Base-by-base conservation (phyloP, 441 rosid species). In the Eruca vesicaria region DNA sequence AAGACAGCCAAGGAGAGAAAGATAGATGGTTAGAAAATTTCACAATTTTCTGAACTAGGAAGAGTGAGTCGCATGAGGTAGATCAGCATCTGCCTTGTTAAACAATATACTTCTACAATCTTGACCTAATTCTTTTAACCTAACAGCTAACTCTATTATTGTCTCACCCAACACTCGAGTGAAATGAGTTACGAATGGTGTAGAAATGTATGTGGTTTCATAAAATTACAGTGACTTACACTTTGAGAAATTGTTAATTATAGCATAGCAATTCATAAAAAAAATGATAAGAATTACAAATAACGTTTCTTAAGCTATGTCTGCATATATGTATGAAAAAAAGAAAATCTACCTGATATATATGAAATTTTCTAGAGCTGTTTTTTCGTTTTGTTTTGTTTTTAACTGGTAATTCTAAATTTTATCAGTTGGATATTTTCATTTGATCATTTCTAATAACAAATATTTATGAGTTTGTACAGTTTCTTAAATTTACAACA, bases 91-190 rank as follows among this genome's bases (percentile, higher is more conserved):
- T 71, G 6, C 9, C 48, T 62, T 45, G 15, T 45, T 31, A 6
- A 16, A 62, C 68, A 71, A 71, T 48, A 9, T 14, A 62, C 7
- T n/a, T 21, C 35, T 71, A 31, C 32, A 60, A 0, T 45, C 15
- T 60, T 71, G 74, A 60, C 74, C 59, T 60, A 79, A 11, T 19
- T 62, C 4, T 3, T 59, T 18, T 3, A 35, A 4, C 50, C 66
- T 61, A 61, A 61, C 66, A 61, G 23, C 48, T 35, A 16, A 60
- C 43, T 16, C 4, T 16, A 60, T 9, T 3, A 28, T 58, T 6
- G 4, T 31, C 66, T 61, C 60, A 56, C 31, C 26, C 9, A 21
- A 9, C 9, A 56, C 61, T 23, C 23, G 16, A 12, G 61, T 12
- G 61, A 11, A 23, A 56, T 56, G 32, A 10, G 15, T 26, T 21